Conservation (phyloP, 768 basidiomycete species). For the Xerocomellus intermedius region DNA sequence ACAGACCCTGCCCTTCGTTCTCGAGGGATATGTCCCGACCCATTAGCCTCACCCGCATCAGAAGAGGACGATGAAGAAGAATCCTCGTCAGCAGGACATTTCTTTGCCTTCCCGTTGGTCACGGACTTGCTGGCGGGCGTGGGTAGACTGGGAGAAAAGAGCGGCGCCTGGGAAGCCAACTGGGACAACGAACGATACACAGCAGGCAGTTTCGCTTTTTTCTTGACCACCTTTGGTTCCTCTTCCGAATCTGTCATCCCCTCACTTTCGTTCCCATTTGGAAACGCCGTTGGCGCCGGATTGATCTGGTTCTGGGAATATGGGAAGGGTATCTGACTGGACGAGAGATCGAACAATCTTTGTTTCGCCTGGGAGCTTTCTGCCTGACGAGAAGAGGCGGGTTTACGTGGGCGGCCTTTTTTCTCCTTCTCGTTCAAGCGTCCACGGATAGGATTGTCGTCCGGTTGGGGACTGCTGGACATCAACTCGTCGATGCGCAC, state of each 20-base stretch:
- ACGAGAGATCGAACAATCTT: conserved; percentile 50
- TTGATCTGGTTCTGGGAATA: conserved; percentile 44
- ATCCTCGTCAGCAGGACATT: conserved; percentile 8
- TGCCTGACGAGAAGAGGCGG: background rate
- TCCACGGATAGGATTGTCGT: background rate
- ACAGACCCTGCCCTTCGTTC: conserved; percentile 51
- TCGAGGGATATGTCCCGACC: conserved; percentile 58
- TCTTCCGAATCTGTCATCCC: conserved; percentile 26
- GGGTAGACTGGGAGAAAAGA: conserved; percentile 38
- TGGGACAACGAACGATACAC: conserved; percentile 52
- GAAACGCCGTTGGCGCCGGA: conserved; percentile 1
- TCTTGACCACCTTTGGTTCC: conserved; percentile 17
- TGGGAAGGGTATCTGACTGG: conserved; percentile 54
- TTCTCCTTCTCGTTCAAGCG: conserved; percentile 13
- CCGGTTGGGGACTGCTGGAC: conserved; percentile 30
- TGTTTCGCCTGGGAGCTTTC: conserved; percentile 5
- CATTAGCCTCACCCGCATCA: conserved; percentile 33
- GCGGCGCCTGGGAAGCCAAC: conserved; percentile 37
- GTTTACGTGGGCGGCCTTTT: background rate
- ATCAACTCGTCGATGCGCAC: conserved; percentile 32
- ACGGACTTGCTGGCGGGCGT: conserved; percentile 32
- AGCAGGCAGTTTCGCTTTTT: conserved; percentile 9
- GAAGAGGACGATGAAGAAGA: conserved; percentile 44
- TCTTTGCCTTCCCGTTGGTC: conserved; percentile 28
- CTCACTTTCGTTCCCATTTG: conserved; percentile 38